A percentile compares a stretch with the other conserved stretches of the same genome.
Evolutionary conservation across 345 rosid genomes (phyloP).

Genomic region (Lepidium sativum): DNA sequence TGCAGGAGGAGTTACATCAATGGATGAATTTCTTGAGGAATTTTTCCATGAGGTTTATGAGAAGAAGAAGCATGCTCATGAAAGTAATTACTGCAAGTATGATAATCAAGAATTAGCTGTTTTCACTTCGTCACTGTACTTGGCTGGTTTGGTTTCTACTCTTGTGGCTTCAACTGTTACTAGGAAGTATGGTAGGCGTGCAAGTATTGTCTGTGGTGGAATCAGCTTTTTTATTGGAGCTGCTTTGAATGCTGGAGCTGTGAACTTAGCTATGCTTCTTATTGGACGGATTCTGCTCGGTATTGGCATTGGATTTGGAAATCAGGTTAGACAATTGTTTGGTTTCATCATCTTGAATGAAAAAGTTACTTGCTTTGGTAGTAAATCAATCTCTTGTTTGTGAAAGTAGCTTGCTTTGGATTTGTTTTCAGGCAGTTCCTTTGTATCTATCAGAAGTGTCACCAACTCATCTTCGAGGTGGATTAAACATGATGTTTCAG

Average conservation of each 20-base stretch:
- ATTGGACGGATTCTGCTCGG: constrained; percentile 84
- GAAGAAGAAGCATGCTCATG: constrained; percentile 64
- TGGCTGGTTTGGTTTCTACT: constrained; percentile 82
- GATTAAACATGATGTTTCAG: constrained; percentile 90
- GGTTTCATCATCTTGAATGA: neutral
- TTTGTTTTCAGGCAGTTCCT: constrained; percentile 57
- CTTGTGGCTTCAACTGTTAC: constrained; percentile 75
- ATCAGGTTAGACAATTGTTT: constrained; percentile 49
- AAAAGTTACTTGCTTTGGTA: neutral
- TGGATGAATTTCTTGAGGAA: constrained; percentile 65
- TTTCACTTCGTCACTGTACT: constrained; percentile 84
- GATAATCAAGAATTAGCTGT: constrained; percentile 70
- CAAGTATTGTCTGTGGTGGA: constrained; percentile 82
- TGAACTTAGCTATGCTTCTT: constrained; percentile 67
- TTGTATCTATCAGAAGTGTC: constrained; percentile 90
- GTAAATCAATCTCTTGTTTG: neutral
- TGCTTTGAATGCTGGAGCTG: constrained; percentile 59
- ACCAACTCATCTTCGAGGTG: constrained; percentile 92
- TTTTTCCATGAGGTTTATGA: constrained; percentile 61
- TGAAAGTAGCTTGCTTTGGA: neutral
- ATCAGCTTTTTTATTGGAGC: constrained; percentile 72
- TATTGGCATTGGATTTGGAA: constrained; percentile 92
- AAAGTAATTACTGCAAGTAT: constrained; percentile 92
- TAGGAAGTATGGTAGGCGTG: constrained; percentile 64
- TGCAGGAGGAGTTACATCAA: constrained; percentile 86